phyloP scores from a whole-genome alignment of 1,139 yeast genomes.

The Diutina pseudorugosa region DNA sequence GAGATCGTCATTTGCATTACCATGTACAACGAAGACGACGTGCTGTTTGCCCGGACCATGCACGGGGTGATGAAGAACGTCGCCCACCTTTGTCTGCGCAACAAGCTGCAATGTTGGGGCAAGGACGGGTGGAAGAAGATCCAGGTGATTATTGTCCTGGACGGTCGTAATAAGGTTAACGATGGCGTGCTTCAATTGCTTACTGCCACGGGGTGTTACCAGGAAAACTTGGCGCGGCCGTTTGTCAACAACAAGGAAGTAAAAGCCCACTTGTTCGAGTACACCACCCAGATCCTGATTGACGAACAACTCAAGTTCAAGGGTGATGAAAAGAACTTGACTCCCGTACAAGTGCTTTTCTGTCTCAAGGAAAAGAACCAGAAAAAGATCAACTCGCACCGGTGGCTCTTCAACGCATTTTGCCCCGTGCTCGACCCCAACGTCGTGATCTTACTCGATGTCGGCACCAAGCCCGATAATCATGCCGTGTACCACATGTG shows the following conservation, averaged over 20 bases:
- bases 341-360: slow-evolving; percentile 86
- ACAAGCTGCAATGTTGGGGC: slow-evolving; percentile 84
- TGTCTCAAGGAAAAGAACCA: slow-evolving; percentile 83
- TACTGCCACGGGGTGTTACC: slow-evolving; percentile 92
- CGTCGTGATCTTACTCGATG: slow-evolving; percentile 75
- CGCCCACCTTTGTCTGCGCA: slow-evolving; percentile 73
- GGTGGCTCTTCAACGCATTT: slow-evolving; percentile 90
- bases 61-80: slow-evolving; percentile 89
- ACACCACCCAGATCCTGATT: slow-evolving; percentile 80
- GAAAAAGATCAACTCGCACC: slow-evolving; percentile 86
- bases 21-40: slow-evolving; percentile 93
- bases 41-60: slow-evolving; percentile 78
- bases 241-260: slow-evolving; percentile 85
- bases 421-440: slow-evolving; percentile 87
- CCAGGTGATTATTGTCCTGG: slow-evolving; percentile 81
- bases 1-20: slow-evolving; percentile 85
- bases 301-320: slow-evolving; percentile 78
- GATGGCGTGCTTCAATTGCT: slow-evolving; percentile 74
- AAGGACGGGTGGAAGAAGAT: slow-evolving; percentile 92
- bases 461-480: slow-evolving; percentile 81
- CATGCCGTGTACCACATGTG: slow-evolving; percentile 83
- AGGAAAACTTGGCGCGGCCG: slow-evolving; percentile 91
- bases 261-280: slow-evolving; percentile 85
- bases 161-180: slow-evolving; percentile 81
- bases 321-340: slow-evolving; percentile 65